Evolutionary conservation across 768 basidiomycete species (phyloP).

Genomic region (Macrolepiota albuminosa): DNA sequence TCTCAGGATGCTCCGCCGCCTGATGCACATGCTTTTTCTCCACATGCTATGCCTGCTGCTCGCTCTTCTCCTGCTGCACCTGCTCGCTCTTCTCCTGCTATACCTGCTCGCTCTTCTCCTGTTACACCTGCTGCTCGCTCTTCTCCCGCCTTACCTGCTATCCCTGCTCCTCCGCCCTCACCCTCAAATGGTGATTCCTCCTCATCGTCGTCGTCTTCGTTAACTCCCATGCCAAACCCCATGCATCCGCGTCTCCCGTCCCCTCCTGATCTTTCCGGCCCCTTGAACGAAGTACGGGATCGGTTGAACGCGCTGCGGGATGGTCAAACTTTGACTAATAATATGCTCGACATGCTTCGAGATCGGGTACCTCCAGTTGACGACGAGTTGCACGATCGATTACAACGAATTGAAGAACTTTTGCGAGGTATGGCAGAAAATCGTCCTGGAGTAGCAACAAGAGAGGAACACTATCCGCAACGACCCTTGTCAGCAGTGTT

Average conservation of each 20-base stretch:
- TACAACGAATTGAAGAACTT: conserved; percentile 43
- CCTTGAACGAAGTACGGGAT: conserved; percentile 54
- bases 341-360: conserved; percentile 59
- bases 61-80: no score
- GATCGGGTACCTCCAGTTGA: conserved; percentile 38
- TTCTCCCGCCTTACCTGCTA: background rate
- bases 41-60: conserved; percentile 17
- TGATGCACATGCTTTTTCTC: conserved; percentile 20
- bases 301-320: conserved; percentile 57
- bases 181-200: conserved; percentile 21
- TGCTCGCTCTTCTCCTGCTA: no score
- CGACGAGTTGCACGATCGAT: conserved; percentile 35
- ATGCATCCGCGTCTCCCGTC: conserved; percentile 19
- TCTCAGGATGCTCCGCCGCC: conserved; percentile 8
- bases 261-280: conserved; percentile 43
- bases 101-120: no score
- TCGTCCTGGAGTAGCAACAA: conserved; percentile 22
- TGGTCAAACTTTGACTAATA: conserved; percentile 56
- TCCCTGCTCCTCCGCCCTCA: conserved; percentile 18
- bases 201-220: conserved; percentile 18
- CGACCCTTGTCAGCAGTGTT: conserved; percentile 23
- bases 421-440: conserved; percentile 35
- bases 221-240: conserved; percentile 30
- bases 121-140: conserved; percentile 10
- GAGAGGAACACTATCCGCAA: conserved; percentile 15